Conservation (phyloP, 768 basidiomycete genomes). For the Mycena kentingensis region DNA sequence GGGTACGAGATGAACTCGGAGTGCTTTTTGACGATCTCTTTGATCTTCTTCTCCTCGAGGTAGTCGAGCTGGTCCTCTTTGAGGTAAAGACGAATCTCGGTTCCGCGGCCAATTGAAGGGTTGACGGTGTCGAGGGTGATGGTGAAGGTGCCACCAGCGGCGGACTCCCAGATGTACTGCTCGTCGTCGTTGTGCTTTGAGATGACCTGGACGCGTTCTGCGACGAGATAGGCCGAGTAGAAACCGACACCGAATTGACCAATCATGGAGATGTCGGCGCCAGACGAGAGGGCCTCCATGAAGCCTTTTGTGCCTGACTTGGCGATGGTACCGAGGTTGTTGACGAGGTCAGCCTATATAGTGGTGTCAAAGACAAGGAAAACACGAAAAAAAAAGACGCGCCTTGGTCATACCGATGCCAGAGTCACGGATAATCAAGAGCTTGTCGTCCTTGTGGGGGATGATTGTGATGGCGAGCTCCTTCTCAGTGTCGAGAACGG, state of each 20-base stretch:
- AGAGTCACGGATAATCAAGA: conserved; percentile 88
- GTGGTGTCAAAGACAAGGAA: neutral
- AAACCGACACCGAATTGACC: conserved; percentile 99
- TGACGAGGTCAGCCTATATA: conserved; percentile 84
- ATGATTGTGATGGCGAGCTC: conserved; percentile 93
- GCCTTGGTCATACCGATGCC: conserved; percentile 99
- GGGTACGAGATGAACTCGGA: conserved; percentile 99
- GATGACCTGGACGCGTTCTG: conserved; percentile 97
- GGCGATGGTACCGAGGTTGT: conserved; percentile 96
- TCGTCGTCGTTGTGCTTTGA: conserved; percentile 99
- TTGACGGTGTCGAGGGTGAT: conserved; percentile 93
- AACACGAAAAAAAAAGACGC: neutral
- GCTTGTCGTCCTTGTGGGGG: conserved; percentile 95
- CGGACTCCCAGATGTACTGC: conserved; percentile 99
- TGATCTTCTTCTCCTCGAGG: conserved; percentile 98
- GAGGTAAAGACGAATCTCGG: conserved; percentile 87
- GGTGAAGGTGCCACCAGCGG: conserved; percentile 98
- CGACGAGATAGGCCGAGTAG: conserved; percentile 99
- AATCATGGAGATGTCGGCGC: conserved; percentile 94
- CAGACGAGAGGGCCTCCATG: conserved; percentile 96
- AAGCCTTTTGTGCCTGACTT: conserved; percentile 97
- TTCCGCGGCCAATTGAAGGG: conserved; percentile 90
- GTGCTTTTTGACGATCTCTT: conserved; percentile 99
- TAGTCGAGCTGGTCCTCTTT: conserved; percentile 99
- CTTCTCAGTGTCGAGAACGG: conserved; percentile 86